Evolutionary conservation across 225 moss, liverwort and hornwort species (phyloP), one percentile per base, ranked within the genome.

Genomic region (Pseudisothecium myosuroides): DNA sequence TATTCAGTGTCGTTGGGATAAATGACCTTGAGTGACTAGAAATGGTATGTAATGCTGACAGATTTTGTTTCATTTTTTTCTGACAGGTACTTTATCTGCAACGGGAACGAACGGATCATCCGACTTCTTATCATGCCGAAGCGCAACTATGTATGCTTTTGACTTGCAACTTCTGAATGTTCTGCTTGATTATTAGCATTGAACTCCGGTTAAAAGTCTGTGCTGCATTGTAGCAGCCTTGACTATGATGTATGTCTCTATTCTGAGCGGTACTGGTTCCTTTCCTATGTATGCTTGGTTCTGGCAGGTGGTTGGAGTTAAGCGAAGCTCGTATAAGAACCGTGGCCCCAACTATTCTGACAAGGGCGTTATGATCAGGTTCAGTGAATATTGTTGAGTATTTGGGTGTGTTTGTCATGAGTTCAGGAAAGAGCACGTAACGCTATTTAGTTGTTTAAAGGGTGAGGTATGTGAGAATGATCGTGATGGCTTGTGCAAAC

Each of bases 101-200:
- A 97, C 79, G 98, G 98, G 83, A 98, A 97, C 87, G 98, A 98
- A 90, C 95, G 96, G 79, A 95, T 98, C 72, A 97, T 98, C 63
- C 96, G 98, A 83, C 95, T 98, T 55, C 95, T 98, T 68, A 98
- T 98, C 56, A 95, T 98, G 92, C 98, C 96, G 61, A 98, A 98
- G 94, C 96, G 96, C 80, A 98, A 98, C 85, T 88, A 97, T 89
- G 98, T 96, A 91, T 86, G 91, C 73, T 55, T 39, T 58, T 20
- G n/a, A 83, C 83, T 52, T 83, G 56, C 77, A 82, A 86, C 74
- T 80, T 85, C 60, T 91, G 80, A 83, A 29, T 61, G 37, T 34
- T 86, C 60, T 86, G 63, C 65, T 90, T 69, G 58, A 50, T 59
- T 64, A 60, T 45, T 73, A 83, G 60, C 32, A 52, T 66, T 50